phyloP scores from a whole-genome alignment of 2,329 filamentous ascomycete genomes.

The Gaeumannomyces sp. region DNA sequence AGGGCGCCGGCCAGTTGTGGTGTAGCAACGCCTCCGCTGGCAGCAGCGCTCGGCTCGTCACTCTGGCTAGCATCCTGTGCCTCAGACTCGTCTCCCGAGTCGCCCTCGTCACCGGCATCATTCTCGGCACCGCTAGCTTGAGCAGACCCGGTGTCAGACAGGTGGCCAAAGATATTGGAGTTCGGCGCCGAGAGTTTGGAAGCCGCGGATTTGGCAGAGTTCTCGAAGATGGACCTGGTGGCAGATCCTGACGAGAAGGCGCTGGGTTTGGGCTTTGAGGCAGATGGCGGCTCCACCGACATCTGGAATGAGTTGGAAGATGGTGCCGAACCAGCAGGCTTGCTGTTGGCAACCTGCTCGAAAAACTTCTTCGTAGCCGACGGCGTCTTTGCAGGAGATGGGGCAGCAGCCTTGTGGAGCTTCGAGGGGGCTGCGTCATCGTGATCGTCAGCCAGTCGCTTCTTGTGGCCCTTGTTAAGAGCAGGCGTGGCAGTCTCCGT shows the following conservation, averaged over 20 bases:
- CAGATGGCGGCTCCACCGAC: slow-evolving; percentile 20
- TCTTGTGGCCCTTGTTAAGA: slow-evolving; percentile 42
- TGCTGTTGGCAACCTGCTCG: slow-evolving; percentile 46
- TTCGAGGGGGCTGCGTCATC: slow-evolving; percentile 45
- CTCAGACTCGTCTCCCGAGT: slow-evolving; percentile 39
- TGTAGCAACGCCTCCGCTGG: slow-evolving; percentile 35
- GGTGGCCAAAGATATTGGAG: slow-evolving; percentile 52
- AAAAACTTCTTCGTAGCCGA: slow-evolving; percentile 52
- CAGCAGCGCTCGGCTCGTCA: slow-evolving; percentile 36
- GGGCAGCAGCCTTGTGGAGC: slow-evolving; percentile 35
- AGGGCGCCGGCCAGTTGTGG: slow-evolving; percentile 29
- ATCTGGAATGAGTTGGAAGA: slow-evolving; percentile 16
- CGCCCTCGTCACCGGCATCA: slow-evolving; percentile 32
- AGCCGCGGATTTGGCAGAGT: slow-evolving; percentile 27
- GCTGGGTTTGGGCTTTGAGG: slow-evolving; percentile 23
- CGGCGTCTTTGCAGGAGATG: slow-evolving; percentile 26
- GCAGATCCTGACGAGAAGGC: slow-evolving; percentile 21
- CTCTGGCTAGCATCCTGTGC: slow-evolving; percentile 37
- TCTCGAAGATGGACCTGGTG: slow-evolving; percentile 16
- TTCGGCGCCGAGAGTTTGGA: slow-evolving; percentile 15
- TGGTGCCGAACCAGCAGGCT: slow-evolving; percentile 17
- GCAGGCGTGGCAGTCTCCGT: slow-evolving; percentile 28
- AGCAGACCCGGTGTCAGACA: slow-evolving; percentile 50
- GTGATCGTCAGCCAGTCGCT: slow-evolving; percentile 44
- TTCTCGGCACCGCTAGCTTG: slow-evolving; percentile 47